Evolutionary conservation across 192 early-diverging fungal genomes (phyloP).

Genomic region (Backusella sp.): DNA sequence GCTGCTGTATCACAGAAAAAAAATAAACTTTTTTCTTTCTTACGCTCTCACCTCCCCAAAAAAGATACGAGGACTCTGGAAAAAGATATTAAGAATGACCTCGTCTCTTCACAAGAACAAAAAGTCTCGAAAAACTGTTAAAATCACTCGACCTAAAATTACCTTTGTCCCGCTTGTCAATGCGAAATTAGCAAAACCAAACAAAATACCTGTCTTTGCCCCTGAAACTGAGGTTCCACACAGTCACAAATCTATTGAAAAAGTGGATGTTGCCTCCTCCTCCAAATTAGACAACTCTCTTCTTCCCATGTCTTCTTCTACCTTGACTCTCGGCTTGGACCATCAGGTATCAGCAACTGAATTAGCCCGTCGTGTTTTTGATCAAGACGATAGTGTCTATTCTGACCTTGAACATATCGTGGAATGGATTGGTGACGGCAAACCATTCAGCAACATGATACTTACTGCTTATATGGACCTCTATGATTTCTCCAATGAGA

Average conservation of each 20-base stretch:
- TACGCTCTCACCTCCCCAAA: not conserved
- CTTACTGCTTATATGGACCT: slow-evolving; percentile 25
- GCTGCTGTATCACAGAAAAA: not conserved
- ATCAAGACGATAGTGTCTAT: slow-evolving; percentile 22
- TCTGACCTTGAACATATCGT: slow-evolving; percentile 22
- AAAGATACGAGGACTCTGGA: not conserved
- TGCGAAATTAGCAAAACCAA: not conserved
- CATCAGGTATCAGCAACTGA: not conserved
- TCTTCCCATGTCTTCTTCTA: not conserved
- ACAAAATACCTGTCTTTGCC: not conserved
- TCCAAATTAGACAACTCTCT: not conserved
- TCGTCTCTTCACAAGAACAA: not conserved
- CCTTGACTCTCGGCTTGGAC: not conserved
- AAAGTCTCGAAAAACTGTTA: not conserved
- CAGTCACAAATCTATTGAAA: not conserved
- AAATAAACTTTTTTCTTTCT: not conserved
- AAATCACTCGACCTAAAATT: not conserved
- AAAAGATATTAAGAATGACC: not conserved
- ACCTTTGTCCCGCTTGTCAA: slow-evolving; percentile 2
- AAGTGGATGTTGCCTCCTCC: not conserved
- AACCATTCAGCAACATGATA: slow-evolving; percentile 16
- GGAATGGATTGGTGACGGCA: slow-evolving; percentile 31
- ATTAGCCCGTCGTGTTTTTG: slow-evolving; percentile 27
- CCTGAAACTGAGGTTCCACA: not conserved
- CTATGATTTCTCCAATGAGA: slow-evolving; percentile 26